Evolutionary conservation across 148 eudicot genomes (phyloP), one percentile per base, ranked within the genome.

Genomic region (Rhododendron molle): DNA sequence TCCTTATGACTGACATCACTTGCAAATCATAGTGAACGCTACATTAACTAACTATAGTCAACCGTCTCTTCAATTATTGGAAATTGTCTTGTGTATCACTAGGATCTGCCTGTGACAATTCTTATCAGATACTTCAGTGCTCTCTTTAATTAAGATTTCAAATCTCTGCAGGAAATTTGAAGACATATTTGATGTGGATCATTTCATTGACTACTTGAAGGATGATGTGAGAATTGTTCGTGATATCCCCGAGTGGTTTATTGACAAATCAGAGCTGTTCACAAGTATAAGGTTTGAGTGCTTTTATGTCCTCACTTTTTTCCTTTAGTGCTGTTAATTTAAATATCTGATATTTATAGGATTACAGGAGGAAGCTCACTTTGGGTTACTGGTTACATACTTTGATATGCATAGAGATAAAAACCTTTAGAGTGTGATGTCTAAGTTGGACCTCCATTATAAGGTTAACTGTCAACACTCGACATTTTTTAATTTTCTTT

Each of bases 181-280:
- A 93, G 99, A 97, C 86, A 95, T 97, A 82, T 97, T 97, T 91
- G 98, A 97, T 86, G 99, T 97, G 49, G 98, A 97, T 90, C 98
- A 97, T 93, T 97, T 97, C 87, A 95, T 97, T 87, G 98, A 97
- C 88, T 97, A 97, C 91, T 90, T 97, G 91, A 95, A 94, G 94
- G 94, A 95, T 86, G 99, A 97, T 88, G 96, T 97, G 76, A 91
- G 88, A 34, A 97, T 97, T 86, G 95, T 97, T 56, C 98, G 98
- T 87, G 99, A 95, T 89, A 97, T 97, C 83, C 99, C 99, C 11
- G 96, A 93, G 78, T 97, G 99, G 99, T 97, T 97, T 89, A 86
- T 96, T 14, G 99, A 97, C 86, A 97, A 90, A 89, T 67, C 98
- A 21, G 99, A 97, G 89, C 90, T 97, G 78, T 97, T 95, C 87